phyloP scores from a whole-genome alignment of 164 flowering plant genomes.

The grape (Vitis vinifera) region DNA sequence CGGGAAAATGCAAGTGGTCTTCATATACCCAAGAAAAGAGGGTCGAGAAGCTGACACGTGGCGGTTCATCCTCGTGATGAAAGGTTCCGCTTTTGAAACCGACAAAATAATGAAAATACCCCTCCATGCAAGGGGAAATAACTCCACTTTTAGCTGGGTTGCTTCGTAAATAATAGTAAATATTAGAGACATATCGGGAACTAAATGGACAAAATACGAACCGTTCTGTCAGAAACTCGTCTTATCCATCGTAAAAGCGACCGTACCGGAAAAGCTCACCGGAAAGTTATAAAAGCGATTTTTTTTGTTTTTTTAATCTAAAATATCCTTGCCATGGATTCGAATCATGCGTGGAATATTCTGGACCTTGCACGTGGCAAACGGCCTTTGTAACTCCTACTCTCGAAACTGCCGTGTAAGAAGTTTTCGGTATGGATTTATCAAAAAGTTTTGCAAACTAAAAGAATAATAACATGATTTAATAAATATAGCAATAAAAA shows the following conservation, averaged over 20 bases:
- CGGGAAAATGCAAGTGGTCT: conserved; percentile 29
- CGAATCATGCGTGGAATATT: background rate
- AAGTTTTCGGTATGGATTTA: too few relatives aligned
- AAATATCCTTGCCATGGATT: background rate
- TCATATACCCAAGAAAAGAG: conserved; percentile 8
- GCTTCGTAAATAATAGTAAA: background rate
- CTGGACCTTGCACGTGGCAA: background rate
- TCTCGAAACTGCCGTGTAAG: too few relatives aligned
- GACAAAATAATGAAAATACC: conserved; percentile 1
- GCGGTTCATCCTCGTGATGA: conserved; percentile 30
- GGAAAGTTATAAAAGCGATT: background rate
- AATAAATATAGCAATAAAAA: too few relatives aligned
- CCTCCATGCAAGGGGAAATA: background rate
- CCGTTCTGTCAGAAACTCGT: background rate
- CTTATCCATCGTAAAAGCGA: background rate
- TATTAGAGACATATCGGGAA: background rate
- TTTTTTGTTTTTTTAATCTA: background rate
- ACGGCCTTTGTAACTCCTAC: background rate
- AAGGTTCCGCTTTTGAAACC: background rate
- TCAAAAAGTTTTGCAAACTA: too few relatives aligned
- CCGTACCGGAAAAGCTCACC: background rate
- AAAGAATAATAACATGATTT: too few relatives aligned
- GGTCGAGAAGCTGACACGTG: conserved; percentile 44
- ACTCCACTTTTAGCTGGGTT: background rate
- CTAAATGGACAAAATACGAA: background rate